These are phyloP conservation scores for Lipomyces oligophaga DNA, from an alignment of 805 yeast species.

Conservation along the genomic window DNA sequence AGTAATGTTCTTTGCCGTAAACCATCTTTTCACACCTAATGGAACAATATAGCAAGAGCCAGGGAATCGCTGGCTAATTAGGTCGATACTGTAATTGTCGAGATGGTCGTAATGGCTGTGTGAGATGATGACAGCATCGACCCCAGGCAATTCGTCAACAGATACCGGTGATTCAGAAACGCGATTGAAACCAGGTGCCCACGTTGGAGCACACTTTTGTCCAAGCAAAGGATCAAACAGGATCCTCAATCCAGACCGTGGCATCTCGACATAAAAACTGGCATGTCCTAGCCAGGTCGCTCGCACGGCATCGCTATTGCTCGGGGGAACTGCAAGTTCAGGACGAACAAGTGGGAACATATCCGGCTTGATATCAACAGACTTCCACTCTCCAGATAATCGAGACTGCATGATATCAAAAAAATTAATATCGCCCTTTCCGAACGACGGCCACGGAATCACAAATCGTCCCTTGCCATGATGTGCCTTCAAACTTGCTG, in stretches of 20 bases:
- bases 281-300: conserved; percentile 29
- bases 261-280: conserved; percentile 16
- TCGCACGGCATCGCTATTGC: conserved; percentile 5
- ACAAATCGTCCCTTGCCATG: conserved; percentile 9
- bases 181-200: conserved; percentile 65
- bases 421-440: conserved; percentile 7
- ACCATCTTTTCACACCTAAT: conserved; percentile 58
- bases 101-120: conserved; percentile 60
- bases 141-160: conserved; percentile 59
- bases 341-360: conserved; percentile 18
- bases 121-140: conserved; percentile 72
- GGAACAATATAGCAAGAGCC: conserved; percentile 56
- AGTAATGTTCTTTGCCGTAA: conserved; percentile 54
- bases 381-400: conserved; percentile 11
- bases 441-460: conserved; percentile 20
- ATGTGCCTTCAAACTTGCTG: conserved; percentile 9
- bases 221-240: conserved; percentile 20
- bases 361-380: conserved; percentile 5
- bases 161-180: conserved; percentile 70
- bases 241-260: conserved; percentile 15
- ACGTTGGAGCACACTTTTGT: conserved; percentile 16
- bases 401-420: conserved; percentile 3
- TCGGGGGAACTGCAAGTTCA: conserved; percentile 1
- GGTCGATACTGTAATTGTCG: conserved; percentile 10
- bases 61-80: conserved; percentile 6